Base-by-base conservation (phyloP, 306 rosid species). In the Sindora glabra region DNA sequence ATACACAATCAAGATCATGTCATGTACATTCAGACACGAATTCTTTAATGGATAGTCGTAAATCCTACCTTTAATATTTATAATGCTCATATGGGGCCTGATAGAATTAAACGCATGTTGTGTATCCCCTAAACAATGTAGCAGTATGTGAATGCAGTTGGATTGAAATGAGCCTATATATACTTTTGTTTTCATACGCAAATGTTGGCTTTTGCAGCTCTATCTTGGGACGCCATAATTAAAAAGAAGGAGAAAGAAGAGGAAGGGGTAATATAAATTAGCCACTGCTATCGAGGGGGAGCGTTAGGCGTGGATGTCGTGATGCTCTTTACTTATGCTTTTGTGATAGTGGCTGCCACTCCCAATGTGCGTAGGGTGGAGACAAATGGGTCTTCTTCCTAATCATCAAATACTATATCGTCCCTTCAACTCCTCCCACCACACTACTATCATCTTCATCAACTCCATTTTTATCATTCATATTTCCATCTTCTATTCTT, bases 211-310 rank as follows among this genome's bases (percentile, higher is more conserved):
- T 65, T 32, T 30, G 15, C 10, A 64, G 29, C 12, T 42, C 5
- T 2, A n/a, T 69, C 92, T 75, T 84, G 77, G 85, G 95, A 84
- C 84, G 73, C 83, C 81, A 81, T 75, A 68, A n/a, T n/a, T n/a
- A n/a, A 83, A 74, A 84, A 72, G 74, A 61, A 50, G 62, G 58
- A 45, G 83, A 79, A 79, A 74, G 78, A 48, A 42, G 42, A 44
- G 56, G n/a, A 16, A 63, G 64, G 63, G 46, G 61, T 58, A 71
- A 40, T 57, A 30, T 11, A 42, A 1, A 42, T 72, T 45, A 57
- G 68, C 49, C 59, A 68, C 72, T n/a, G n/a, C n/a, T 76, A 46
- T 82, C 79, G 74, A 84, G 88, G 89, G 83, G 86, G 83, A 81
- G 90, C 77, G 72, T 71, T 77, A 75, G 81, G 86, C 70, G 70